phyloP scores from a whole-genome alignment of 2,329 filamentous ascomycete species.

The Pestalotiopsis sp. region DNA sequence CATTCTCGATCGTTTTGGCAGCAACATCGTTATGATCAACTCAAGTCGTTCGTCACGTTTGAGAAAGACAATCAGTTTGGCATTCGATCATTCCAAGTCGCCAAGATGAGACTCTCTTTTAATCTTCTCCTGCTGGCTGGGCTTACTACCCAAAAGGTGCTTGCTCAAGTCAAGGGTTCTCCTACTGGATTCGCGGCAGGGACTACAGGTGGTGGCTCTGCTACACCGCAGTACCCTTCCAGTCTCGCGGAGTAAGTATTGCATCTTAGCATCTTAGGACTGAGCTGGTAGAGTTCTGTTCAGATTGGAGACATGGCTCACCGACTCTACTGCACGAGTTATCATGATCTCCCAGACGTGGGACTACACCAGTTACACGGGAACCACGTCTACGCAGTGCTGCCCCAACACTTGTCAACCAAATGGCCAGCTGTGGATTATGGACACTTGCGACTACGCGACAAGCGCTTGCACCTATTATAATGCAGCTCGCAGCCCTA shows the following conservation, averaged over 20 bases:
- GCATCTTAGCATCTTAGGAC: too few relatives aligned
- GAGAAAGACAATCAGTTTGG: background rate
- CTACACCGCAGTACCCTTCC: background rate
- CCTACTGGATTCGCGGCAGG: background rate
- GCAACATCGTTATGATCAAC: background rate
- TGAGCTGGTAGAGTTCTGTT: background rate
- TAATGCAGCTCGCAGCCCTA: conserved; percentile 51
- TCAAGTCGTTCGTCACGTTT: background rate
- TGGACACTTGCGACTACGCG: conserved; percentile 10
- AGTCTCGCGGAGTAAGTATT: background rate
- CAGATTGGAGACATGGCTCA: background rate
- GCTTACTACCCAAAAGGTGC: background rate
- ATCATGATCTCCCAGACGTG: background rate
- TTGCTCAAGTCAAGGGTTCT: background rate
- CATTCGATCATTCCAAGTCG: background rate
- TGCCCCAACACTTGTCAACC: background rate
- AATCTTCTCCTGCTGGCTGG: background rate
- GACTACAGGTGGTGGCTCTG: background rate
- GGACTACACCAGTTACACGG: background rate
- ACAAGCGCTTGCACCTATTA: conserved; percentile 41
- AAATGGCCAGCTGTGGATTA: background rate
- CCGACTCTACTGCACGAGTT: background rate
- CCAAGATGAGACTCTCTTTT: background rate
- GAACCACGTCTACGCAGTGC: background rate
- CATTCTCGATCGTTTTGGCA: background rate